Percentiles rank a stretch among this genome's conserved stretches.
Evolutionary conservation across 2,329 filamentous ascomycete genomes (phyloP).

Genomic region (Aspergillus aculeatus): DNA sequence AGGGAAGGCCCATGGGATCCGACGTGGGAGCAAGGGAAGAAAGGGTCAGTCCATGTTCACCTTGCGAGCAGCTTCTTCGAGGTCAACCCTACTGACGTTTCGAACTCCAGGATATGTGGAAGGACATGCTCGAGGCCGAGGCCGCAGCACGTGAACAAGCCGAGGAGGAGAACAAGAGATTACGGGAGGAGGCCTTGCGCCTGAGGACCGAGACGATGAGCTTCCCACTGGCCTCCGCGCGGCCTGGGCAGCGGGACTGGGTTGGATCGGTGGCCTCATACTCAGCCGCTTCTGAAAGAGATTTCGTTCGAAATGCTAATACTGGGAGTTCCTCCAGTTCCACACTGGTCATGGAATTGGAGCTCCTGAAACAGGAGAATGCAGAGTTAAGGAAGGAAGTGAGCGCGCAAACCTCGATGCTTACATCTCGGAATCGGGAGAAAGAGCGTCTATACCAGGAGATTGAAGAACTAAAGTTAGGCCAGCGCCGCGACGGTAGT

Average conservation of each 20-base stretch:
- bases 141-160: slow-evolving; percentile 83
- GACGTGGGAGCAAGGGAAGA: slow-evolving; percentile 50
- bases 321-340: slow-evolving; percentile 61
- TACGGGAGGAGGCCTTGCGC: slow-evolving; percentile 80
- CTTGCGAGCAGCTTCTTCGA: background rate
- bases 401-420: slow-evolving; percentile 93
- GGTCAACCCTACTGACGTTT: background rate
- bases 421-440: slow-evolving; percentile 92
- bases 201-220: slow-evolving; percentile 50
- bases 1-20: slow-evolving; percentile 50
- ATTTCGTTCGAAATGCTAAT: slow-evolving; percentile 41
- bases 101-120: slow-evolving; percentile 74
- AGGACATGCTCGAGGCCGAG: slow-evolving; percentile 90
- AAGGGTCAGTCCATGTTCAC: slow-evolving; percentile 39
- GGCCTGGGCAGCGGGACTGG: slow-evolving; percentile 34
- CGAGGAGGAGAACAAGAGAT: slow-evolving; percentile 80
- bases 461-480: slow-evolving; percentile 93
- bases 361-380: slow-evolving; percentile 86
- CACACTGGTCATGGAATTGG: slow-evolving; percentile 76
- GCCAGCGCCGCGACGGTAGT: slow-evolving; percentile 66
- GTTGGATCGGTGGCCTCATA: slow-evolving; percentile 41
- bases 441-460: slow-evolving; percentile 94
- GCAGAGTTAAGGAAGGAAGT: slow-evolving; percentile 88
- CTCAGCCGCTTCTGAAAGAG: slow-evolving; percentile 36
- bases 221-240: slow-evolving; percentile 28